phyloP scores from a whole-genome alignment of 768 basidiomycete genomes.

The Podaxis sp. region DNA sequence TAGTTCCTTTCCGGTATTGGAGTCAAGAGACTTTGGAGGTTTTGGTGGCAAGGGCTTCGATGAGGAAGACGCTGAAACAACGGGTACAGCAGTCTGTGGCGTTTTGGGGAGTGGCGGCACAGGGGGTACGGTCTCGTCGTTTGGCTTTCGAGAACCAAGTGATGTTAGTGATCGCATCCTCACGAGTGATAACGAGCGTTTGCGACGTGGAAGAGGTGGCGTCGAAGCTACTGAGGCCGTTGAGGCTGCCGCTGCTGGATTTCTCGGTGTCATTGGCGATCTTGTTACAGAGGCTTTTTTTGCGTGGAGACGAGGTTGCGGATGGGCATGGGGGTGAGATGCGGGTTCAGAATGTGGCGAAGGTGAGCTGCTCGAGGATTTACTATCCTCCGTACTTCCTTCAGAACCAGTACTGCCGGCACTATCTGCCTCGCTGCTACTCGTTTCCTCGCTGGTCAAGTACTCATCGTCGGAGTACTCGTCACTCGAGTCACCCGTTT shows the following conservation, averaged over 20 bases:
- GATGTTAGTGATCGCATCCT: slow-evolving; percentile 44
- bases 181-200: slow-evolving; percentile 47
- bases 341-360: not conserved
- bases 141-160: slow-evolving; percentile 18
- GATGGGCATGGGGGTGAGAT: slow-evolving; percentile 14
- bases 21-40: slow-evolving; percentile 16
- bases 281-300: slow-evolving; percentile 13
- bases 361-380: not conserved
- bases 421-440: slow-evolving; percentile 5
- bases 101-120: slow-evolving; percentile 41
- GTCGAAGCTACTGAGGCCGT: slow-evolving; percentile 14
- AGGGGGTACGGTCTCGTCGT: slow-evolving; percentile 36
- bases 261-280: slow-evolving; percentile 8
- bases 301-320: slow-evolving; percentile 2
- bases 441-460: slow-evolving; percentile 31
- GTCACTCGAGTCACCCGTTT: slow-evolving; percentile 50
- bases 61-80: not conserved
- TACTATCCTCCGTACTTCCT: slow-evolving; percentile 24
- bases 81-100: slow-evolving; percentile 9
- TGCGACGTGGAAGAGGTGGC: slow-evolving; percentile 22
- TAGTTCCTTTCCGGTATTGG: slow-evolving; percentile 9
- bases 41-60: slow-evolving; percentile 42
- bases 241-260: not conserved
- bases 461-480: slow-evolving; percentile 44
- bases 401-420: slow-evolving; percentile 28